These are phyloP conservation scores for Biscogniauxia sp. DNA, from an alignment of 2,329 filamentous ascomycete species.

Conservation along the genomic window DNA sequence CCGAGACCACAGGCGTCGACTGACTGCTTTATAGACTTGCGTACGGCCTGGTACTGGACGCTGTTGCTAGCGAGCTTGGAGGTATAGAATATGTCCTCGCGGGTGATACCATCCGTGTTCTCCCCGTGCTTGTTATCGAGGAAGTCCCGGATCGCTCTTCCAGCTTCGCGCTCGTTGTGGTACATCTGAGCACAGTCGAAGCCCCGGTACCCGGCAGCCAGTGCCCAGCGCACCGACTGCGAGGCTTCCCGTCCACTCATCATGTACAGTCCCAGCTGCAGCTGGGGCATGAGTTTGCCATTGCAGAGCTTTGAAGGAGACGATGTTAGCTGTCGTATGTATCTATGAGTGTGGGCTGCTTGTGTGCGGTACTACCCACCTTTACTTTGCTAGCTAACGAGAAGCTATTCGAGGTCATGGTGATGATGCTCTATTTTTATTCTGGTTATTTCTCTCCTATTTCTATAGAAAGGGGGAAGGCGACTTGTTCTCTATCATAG, in stretches of 20 bases:
- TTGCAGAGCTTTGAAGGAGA: constrained; percentile 51
- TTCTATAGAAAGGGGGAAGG: no score
- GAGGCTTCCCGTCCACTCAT: constrained; percentile 62
- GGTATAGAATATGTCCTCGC: constrained; percentile 76
- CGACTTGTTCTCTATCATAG: no score
- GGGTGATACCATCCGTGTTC: constrained; percentile 51
- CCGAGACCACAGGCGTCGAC: constrained; percentile 65
- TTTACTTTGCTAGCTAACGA: background rate
- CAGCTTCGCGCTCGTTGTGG: constrained; percentile 69
- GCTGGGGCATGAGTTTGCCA: constrained; percentile 64
- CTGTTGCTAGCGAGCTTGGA: constrained; percentile 70
- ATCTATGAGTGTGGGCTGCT: no score
- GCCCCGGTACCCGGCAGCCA: constrained; percentile 52
- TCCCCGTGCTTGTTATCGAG: constrained; percentile 41
- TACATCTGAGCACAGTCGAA: constrained; percentile 56
- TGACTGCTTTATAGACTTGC: constrained; percentile 62
- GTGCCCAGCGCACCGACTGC: constrained; percentile 54
- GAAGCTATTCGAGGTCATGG: background rate
- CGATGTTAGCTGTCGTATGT: background rate
- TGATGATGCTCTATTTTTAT: background rate
- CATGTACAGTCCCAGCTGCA: constrained; percentile 74
- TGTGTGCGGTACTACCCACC: background rate
- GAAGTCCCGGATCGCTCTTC: constrained; percentile 60
- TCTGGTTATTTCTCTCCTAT: no score
- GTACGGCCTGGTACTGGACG: constrained; percentile 64